phyloP scores from a whole-genome alignment of 78 protist species.

The Abeoforma whisleri region DNA sequence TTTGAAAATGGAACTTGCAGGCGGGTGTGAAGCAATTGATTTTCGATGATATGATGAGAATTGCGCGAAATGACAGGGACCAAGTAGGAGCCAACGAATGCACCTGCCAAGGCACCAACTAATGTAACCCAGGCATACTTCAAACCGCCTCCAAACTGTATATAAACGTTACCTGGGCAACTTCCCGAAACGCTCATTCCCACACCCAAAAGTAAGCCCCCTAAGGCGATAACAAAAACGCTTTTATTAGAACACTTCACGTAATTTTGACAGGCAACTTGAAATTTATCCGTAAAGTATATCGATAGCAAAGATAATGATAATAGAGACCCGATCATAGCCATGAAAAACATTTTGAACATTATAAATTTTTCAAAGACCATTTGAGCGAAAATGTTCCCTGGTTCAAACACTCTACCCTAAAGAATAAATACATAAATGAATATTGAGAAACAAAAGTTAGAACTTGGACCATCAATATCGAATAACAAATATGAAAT shows the following conservation, averaged over 20 bases:
- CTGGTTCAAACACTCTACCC: too few species aligned
- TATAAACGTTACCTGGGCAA: slow-evolving; percentile 25
- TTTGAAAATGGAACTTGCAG: background rate
- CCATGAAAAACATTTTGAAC: slow-evolving; percentile 39
- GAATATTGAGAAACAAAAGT: too few species aligned
- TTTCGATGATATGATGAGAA: background rate
- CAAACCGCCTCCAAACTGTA: slow-evolving; percentile 14
- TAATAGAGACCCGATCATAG: slow-evolving; percentile 16
- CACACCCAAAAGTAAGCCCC: slow-evolving; percentile 10
- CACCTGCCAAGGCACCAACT: slow-evolving; percentile 13
- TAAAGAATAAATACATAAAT: too few species aligned
- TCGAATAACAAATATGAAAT: too few species aligned
- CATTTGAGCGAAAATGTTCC: slow-evolving; percentile 14
- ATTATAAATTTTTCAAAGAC: slow-evolving; percentile 29
- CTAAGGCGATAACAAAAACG: too few species aligned
- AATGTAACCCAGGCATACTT: slow-evolving; percentile 7
- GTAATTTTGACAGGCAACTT: background rate
- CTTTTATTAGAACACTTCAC: too few species aligned
- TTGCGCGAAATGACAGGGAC: slow-evolving; percentile 33
- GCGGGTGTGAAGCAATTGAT: background rate
- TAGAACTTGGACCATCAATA: too few species aligned
- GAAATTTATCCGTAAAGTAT: background rate
- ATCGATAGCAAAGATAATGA: background rate
- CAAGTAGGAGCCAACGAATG: background rate
- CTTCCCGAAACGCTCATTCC: slow-evolving; percentile 27